These are phyloP conservation scores for Fraxinus angustifolia DNA, from an alignment of 305 asterid genomes.

Conservation along the genomic window DNA sequence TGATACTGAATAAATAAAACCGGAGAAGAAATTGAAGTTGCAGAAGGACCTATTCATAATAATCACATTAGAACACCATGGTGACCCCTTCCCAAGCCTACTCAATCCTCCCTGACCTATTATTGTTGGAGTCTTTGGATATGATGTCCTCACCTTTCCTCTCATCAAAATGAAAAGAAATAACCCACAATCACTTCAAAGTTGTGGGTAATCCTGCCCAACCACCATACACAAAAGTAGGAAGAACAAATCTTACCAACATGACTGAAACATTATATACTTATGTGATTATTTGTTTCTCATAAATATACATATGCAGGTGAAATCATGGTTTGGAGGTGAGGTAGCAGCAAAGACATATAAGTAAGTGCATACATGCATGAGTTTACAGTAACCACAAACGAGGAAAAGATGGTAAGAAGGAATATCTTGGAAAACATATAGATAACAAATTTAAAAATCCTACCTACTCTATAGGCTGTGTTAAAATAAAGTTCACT, in stretches of 20 bases:
- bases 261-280: background rate
- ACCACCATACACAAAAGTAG: background rate
- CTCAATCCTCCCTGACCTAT: background rate
- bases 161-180: background rate
- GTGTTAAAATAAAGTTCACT: background rate
- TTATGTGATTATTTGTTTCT: background rate
- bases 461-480: background rate
- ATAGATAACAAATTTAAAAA: background rate
- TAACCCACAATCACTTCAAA: background rate
- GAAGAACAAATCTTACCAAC: background rate
- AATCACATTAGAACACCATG: background rate
- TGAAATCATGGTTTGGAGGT: background rate
- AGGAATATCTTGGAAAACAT: background rate
- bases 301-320: background rate
- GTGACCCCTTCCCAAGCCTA: background rate
- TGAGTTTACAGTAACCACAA: background rate
- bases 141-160: background rate
- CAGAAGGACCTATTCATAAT: background rate
- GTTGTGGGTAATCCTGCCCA: background rate
- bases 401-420: background rate
- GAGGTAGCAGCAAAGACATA: background rate
- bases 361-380: background rate
- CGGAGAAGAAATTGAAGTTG: background rate
- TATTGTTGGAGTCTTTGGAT: background rate
- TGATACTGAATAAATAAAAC: background rate